Evolutionary conservation across 768 basidiomycete species (phyloP).

Genomic region (Lepiota brunneoincarnata): DNA sequence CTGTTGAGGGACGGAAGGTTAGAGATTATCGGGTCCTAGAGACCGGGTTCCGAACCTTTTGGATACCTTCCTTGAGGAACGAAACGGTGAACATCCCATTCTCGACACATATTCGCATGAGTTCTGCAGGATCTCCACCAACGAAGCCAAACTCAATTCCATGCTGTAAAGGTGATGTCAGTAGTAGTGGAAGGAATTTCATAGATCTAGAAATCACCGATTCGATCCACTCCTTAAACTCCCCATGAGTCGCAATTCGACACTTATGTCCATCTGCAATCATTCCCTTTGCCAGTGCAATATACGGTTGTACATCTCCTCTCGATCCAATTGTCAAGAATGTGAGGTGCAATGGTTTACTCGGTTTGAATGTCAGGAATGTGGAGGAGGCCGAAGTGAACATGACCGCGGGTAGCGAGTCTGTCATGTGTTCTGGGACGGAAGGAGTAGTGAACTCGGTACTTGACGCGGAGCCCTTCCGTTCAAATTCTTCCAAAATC

Average conservation of each 20-base stretch:
- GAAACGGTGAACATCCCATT: conserved; percentile 97
- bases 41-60: conserved; percentile 55
- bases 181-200: conserved; percentile 1
- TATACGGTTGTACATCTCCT: conserved; percentile 98
- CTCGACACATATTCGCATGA: conserved; percentile 97
- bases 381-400: conserved; percentile 96
- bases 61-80: conserved; percentile 87
- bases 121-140: conserved; percentile 95
- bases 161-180: conserved; percentile 48
- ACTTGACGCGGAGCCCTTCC: conserved; percentile 34
- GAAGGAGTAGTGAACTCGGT: conserved; percentile 40
- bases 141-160: conserved; percentile 96
- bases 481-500: conserved; percentile 83
- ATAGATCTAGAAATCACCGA: conserved; percentile 53
- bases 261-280: conserved; percentile 87
- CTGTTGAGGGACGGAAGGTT: conserved; percentile 33
- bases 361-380: conserved; percentile 94
- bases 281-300: conserved; percentile 89
- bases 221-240: conserved; percentile 95
- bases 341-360: conserved; percentile 81
- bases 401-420: conserved; percentile 86
- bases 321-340: conserved; percentile 95
- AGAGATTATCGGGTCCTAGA: conserved; percentile 1
- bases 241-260: conserved; percentile 92
- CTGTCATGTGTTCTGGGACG: conserved; percentile 55